Percentiles rank a stretch among this genome's conserved stretches.
Evolutionary conservation across 352 stramenopile genomes (phyloP).

Genomic region (Peronospora belbahrii): DNA sequence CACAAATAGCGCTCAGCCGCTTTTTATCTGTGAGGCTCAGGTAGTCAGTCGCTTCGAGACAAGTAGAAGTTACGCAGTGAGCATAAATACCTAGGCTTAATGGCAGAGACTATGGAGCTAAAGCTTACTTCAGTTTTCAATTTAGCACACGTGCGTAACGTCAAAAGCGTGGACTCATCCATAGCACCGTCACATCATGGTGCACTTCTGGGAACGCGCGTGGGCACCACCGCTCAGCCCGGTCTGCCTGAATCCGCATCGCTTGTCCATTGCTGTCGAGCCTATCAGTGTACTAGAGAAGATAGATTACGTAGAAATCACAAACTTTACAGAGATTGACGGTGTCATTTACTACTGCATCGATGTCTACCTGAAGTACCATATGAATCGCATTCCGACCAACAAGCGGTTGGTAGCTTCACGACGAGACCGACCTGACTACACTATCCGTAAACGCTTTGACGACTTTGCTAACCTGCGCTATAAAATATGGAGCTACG

Average conservation of each 20-base stretch:
- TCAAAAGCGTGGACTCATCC: not conserved
- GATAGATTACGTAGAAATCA: constrained; percentile 43
- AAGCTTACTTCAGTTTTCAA: constrained; percentile 17
- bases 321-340: constrained; percentile 27
- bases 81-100: constrained; percentile 10
- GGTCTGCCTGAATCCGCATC: constrained; percentile 29
- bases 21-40: constrained; percentile 2
- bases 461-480: constrained; percentile 45
- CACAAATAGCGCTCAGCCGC: constrained; percentile 9
- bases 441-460: constrained; percentile 40
- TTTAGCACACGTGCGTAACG: constrained; percentile 9
- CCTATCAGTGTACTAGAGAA: constrained; percentile 30
- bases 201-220: constrained; percentile 23
- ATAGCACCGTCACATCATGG: constrained; percentile 13
- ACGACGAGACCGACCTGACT: constrained; percentile 28
- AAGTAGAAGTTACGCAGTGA: constrained; percentile 5
- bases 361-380: constrained; percentile 42
- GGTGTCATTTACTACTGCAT: constrained; percentile 41
- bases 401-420: constrained; percentile 29
- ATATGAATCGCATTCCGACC: constrained; percentile 40
- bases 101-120: not conserved
- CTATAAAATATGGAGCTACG: constrained; percentile 39
- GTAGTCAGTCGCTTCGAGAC: constrained; percentile 9
- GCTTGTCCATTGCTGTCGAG: constrained; percentile 29
- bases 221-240: constrained; percentile 32